These are phyloP conservation scores for Gracilaria gracilis DNA, from an alignment of 23 red algal species.

Conservation along the genomic window DNA sequence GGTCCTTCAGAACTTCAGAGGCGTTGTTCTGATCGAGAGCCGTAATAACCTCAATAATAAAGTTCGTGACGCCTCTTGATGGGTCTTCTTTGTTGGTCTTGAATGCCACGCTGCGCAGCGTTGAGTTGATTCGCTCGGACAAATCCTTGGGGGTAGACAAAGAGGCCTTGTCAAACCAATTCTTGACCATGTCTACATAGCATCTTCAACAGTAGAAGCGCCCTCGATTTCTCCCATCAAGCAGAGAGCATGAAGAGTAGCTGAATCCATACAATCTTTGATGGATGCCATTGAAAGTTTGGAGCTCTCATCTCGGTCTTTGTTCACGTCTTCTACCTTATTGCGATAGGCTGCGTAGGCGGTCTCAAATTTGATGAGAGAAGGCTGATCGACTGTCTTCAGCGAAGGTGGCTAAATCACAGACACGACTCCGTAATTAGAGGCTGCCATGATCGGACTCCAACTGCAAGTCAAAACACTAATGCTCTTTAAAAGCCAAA, in stretches of 20 bases:
- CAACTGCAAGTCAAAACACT: too few species aligned
- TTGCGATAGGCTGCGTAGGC: background rate
- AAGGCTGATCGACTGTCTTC: background rate
- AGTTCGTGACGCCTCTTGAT: too few species aligned
- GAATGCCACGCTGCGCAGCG: background rate
- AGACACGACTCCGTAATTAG: slow-evolving; percentile 6
- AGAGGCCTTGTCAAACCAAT: background rate
- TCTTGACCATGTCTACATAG: background rate
- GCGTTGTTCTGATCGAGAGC: slow-evolving; percentile 3
- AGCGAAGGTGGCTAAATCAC: slow-evolving; percentile 1
- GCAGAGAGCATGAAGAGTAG: slow-evolving; percentile 7
- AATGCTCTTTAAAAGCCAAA: background rate
- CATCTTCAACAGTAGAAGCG: slow-evolving; percentile 6
- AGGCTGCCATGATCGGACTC: background rate
- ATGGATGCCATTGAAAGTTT: background rate
- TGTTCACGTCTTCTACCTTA: too few species aligned
- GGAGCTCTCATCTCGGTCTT: background rate
- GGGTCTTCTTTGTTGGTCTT: background rate
- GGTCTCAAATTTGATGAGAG: slow-evolving; percentile 27
- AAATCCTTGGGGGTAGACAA: background rate
- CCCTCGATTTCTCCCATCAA: slow-evolving; percentile 21
- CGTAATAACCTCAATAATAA: background rate
- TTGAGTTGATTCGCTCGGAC: background rate
- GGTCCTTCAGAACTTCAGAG: background rate
- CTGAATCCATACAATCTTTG: background rate